Base-by-base conservation (phyloP, 1,284 basidiomycete species). In the Ustilago lituana region DNA sequence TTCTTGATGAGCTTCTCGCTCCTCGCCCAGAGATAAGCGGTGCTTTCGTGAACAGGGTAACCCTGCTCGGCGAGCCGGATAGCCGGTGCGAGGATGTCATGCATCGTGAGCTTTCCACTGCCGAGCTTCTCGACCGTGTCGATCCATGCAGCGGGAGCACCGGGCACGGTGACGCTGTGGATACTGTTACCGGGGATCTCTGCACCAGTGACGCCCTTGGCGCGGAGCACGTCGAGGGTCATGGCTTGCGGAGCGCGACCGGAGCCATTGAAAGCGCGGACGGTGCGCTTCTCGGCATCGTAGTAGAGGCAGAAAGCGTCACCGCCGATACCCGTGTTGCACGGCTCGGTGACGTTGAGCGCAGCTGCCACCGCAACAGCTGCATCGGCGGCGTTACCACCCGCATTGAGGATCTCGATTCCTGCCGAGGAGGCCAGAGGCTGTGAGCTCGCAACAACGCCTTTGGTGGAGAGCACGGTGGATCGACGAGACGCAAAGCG, bases 301-400 rank as follows among this genome's bases (percentile, higher is more conserved):
- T 90, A 98, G 84, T 91, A 96, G 19, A 97, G 85, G 77, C 93
- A 94, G 81, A 96, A 96, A 6, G 92, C 90, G 79, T 96, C 94
- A 36, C 93, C 84, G 2, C 85, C 85, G 26, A 85, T 84, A 41
- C 84, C 83, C 88, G 83, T 77, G 32, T 61, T 67, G 60, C 63
- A 74, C 5, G 79, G 79, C 37, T 81, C 79, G 20, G 75, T 73
- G 19, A 85, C 90, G 80, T 95, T 96, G 71, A 97, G 83, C 20
- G 93, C 94, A 9, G 89, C 92, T 33, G 92, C 91, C 2, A 89
- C 90, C 10, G 90, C 91, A 5, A 91, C 89, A 17, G 66, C 68
- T 17, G 75, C 76, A 61, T 82, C 80, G 6, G 74, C 93, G 64
- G 94, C 94, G 84, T 97, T 97, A 35, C 94, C 94, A 14, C 94